A percentile compares a stretch with the other conserved stretches of the same genome.
These are phyloP conservation scores for Tolypocladium ovalisporum DNA, from an alignment of 2,329 filamentous ascomycete species.

Conservation along the genomic window DNA sequence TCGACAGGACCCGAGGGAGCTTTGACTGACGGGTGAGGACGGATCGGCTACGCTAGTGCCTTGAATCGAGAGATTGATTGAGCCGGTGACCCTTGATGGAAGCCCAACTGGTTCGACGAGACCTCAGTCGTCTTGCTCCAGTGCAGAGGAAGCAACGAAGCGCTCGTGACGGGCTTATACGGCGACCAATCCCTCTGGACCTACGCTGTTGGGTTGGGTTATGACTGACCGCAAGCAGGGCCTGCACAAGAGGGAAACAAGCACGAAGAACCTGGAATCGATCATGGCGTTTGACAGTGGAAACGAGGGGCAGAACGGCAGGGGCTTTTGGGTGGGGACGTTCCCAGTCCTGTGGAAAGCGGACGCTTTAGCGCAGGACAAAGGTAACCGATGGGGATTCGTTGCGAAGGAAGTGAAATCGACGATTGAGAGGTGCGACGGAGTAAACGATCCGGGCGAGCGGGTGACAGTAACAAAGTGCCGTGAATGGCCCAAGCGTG, in stretches of 20 bases:
- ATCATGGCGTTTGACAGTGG: not conserved
- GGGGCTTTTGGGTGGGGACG: not conserved
- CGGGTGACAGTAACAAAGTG: not conserved
- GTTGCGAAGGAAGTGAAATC: not conserved
- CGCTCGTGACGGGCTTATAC: too few species aligned
- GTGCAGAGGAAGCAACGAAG: too few species aligned
- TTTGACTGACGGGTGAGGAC: not conserved
- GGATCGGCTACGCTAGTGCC: not conserved
- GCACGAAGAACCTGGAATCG: not conserved
- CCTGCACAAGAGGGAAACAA: too few species aligned
- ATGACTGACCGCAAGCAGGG: too few species aligned
- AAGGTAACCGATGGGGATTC: not conserved
- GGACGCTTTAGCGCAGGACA: not conserved
- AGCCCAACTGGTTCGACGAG: too few species aligned
- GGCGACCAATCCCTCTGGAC: too few species aligned
- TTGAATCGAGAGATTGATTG: too few species aligned
- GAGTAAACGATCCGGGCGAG: not conserved
- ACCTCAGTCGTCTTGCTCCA: too few species aligned
- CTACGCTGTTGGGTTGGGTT: too few species aligned
- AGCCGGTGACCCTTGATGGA: too few species aligned
- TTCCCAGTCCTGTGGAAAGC: too few species aligned
- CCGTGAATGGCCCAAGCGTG: too few species aligned
- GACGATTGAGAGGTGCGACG: not conserved
- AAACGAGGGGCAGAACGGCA: not conserved
- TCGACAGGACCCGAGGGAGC: not conserved